These are phyloP conservation scores for Suillus clintonianus DNA, from an alignment of 768 basidiomycete genomes.

Conservation along the genomic window DNA sequence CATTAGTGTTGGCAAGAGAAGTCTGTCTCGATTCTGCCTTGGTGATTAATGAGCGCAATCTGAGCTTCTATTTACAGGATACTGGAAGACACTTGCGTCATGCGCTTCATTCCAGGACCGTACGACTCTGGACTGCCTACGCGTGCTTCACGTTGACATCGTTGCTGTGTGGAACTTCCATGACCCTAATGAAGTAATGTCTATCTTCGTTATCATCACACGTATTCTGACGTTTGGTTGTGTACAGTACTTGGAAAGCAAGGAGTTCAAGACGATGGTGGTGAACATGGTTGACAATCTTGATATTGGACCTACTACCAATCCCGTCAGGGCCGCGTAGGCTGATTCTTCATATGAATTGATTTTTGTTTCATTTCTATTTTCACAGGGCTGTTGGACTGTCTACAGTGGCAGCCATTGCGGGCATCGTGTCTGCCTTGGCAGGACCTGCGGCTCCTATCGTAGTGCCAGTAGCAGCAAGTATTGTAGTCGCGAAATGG, in stretches of 20 bases:
- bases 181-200: background rate
- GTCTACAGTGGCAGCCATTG: background rate
- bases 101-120: conserved; percentile 5
- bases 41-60: no score
- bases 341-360: no score
- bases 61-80: conserved; percentile 7
- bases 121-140: conserved; percentile 3
- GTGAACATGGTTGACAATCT: background rate
- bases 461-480: no score
- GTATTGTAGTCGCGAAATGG: no score
- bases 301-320: background rate
- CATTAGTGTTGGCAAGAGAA: background rate
- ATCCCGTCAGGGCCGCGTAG: background rate
- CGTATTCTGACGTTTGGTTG: background rate
- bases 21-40: conserved; percentile 12
- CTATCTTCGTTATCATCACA: background rate
- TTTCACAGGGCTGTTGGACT: no score
- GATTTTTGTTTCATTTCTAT: no score
- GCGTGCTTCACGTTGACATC: conserved; percentile 20
- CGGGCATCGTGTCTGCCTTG: no score
- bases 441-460: no score
- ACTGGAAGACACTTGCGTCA: conserved; percentile 17
- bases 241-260: background rate
- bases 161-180: conserved; percentile 18
- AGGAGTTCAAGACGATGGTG: conserved; percentile 1